phyloP scores from a whole-genome alignment of 176 grass and related monocot species.

The Chloris gayana region DNA sequence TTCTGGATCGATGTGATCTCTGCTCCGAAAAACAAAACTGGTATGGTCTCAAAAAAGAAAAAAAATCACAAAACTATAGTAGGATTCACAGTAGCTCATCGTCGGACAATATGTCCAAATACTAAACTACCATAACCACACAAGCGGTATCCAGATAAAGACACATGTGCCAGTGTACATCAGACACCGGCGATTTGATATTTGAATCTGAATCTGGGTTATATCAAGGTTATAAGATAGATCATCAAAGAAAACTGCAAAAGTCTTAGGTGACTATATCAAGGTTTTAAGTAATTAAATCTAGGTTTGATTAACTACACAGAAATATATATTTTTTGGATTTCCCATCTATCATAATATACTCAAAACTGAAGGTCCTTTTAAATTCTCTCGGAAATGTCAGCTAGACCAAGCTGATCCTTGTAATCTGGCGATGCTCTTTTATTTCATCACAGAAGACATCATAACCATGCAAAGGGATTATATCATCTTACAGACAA shows the following conservation, averaged over 20 bases:
- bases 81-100: background rate
- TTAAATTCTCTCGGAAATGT: background rate
- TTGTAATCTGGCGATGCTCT: background rate
- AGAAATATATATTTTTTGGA: background rate
- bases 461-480: constrained; percentile 22
- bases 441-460: constrained; percentile 22
- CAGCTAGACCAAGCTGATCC: background rate
- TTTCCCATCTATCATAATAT: background rate
- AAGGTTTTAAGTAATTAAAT: background rate
- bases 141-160: background rate
- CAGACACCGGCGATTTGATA: background rate
- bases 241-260: too few relatives aligned
- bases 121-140: background rate
- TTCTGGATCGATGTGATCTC: too few relatives aligned
- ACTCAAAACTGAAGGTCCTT: background rate
- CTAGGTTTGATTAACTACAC: background rate
- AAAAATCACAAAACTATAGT: background rate
- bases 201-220: background rate
- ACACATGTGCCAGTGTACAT: background rate
- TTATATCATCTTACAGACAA: constrained; percentile 23
- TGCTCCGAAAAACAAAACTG: too few relatives aligned
- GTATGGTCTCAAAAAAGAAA: too few relatives aligned
- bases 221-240: too few relatives aligned
- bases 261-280: background rate
- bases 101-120: background rate